A percentile compares a stretch with the other conserved stretches of the same genome.
These are phyloP conservation scores for Ampelocalamus luodianensis DNA, from an alignment of 176 grass and related monocot species.

Conservation along the genomic window DNA sequence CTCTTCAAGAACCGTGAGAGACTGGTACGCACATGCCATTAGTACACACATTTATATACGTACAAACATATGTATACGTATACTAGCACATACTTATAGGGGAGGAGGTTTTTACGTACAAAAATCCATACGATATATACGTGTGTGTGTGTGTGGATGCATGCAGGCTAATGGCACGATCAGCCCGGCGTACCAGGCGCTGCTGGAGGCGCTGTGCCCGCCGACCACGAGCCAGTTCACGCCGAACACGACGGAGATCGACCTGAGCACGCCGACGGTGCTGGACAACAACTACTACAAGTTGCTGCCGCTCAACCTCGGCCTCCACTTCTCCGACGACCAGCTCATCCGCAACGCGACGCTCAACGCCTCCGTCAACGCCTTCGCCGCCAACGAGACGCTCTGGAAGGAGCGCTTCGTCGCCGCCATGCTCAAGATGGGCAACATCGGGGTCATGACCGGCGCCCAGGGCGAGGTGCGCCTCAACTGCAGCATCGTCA, in stretches of 20 bases:
- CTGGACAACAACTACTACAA: constrained; percentile 84
- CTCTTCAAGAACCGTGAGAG: constrained; percentile 48
- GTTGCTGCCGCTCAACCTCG: constrained; percentile 58
- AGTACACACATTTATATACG: background rate
- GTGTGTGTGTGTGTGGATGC: background rate
- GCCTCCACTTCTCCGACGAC: constrained; percentile 63
- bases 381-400: constrained; percentile 42
- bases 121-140: background rate
- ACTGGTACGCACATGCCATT: background rate
- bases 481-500: constrained; percentile 61
- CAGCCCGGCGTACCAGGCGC: constrained; percentile 58
- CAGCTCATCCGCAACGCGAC: constrained; percentile 51
- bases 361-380: background rate
- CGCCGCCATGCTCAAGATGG: constrained; percentile 70
- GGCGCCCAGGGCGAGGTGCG: constrained; percentile 40
- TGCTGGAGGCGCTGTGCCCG: constrained; percentile 66
- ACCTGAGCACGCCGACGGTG: constrained; percentile 58
- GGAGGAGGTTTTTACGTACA: background rate
- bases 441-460: constrained; percentile 40
- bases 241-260: constrained; percentile 48
- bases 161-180: constrained; percentile 28
- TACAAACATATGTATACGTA: background rate
- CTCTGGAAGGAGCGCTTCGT: constrained; percentile 51
- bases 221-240: constrained; percentile 28
- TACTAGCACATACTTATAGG: background rate